Conservation (phyloP, 768 basidiomycete genomes). For the Glaciozyma antarctica region DNA sequence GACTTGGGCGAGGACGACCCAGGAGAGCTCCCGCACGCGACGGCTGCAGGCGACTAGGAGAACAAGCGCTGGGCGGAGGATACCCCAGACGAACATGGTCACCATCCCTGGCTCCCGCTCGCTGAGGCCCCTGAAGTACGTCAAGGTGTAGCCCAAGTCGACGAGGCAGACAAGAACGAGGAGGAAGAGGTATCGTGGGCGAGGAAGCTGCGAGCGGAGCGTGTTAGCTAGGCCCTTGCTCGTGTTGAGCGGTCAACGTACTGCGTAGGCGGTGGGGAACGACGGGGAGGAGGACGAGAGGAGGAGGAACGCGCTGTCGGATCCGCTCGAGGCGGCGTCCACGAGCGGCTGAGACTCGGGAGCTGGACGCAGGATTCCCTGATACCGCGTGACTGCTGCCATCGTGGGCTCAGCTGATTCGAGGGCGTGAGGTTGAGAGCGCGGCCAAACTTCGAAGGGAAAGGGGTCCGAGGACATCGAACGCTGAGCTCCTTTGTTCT, state of each 20-base stretch:
- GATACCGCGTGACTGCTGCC: no score
- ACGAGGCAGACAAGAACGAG: not conserved
- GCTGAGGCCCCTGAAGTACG: not conserved
- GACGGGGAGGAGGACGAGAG: not conserved
- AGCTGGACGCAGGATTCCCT: no score
- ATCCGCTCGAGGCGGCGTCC: not conserved
- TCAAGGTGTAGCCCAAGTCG: not conserved
- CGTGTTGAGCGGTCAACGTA: not conserved
- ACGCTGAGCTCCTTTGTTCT: no score
- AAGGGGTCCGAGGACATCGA: no score
- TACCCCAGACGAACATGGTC: not conserved
- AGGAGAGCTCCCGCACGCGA: not conserved
- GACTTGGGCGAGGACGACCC: slow-evolving; percentile 11
- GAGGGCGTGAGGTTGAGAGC: no score
- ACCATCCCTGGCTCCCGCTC: not conserved
- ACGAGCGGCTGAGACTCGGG: no score
- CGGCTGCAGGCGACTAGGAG: not conserved
- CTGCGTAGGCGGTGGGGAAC: not conserved
- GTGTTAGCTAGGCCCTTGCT: not conserved
- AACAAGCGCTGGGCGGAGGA: slow-evolving; percentile 2
- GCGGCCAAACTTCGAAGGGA: no score
- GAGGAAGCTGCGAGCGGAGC: not conserved
- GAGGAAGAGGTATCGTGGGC: not conserved
- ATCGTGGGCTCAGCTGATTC: no score
- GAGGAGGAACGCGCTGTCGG: not conserved